Percentiles rank a stretch among this genome's conserved stretches.
phyloP scores from a whole-genome alignment of 2,329 filamentous ascomycete species.

The Scedosporium aurantiacum region DNA sequence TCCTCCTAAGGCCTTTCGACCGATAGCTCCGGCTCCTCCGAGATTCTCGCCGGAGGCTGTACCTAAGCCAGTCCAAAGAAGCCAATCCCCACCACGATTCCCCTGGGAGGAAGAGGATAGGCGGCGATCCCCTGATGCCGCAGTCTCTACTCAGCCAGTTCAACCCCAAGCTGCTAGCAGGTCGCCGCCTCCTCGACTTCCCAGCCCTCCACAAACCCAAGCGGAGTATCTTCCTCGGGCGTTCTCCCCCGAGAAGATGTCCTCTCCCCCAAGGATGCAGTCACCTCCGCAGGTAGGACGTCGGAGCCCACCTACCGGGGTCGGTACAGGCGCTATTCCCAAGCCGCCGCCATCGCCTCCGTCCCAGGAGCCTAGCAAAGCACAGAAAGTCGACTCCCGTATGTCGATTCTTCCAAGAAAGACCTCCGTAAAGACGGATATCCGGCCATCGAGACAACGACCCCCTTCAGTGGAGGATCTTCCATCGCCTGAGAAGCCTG shows the following conservation, averaged over 20 bases:
- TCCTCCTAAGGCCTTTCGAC: background rate
- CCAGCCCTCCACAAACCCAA: background rate
- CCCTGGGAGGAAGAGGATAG: background rate
- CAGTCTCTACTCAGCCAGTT: background rate
- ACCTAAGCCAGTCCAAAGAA: background rate
- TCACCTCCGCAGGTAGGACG: background rate
- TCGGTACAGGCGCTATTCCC: background rate
- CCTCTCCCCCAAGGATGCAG: background rate
- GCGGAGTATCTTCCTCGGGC: background rate
- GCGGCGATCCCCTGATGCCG: background rate
- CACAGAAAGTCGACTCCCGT: conserved; percentile 8
- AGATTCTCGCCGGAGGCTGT: background rate
- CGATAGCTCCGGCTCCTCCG: background rate
- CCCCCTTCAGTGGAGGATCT: conserved; percentile 14
- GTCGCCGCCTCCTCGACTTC: background rate
- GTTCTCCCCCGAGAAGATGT: background rate
- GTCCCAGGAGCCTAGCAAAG: background rate
- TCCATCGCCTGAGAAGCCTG: conserved; percentile 19
- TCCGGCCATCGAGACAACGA: conserved; percentile 20
- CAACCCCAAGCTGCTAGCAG: background rate
- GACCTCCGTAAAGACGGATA: conserved; percentile 18
- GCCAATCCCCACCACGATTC: background rate
- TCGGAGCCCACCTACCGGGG: background rate
- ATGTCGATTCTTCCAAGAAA: conserved; percentile 19
- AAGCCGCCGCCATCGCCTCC: background rate